Conservation (phyloP, 495 filamentous ascomycete genomes). For the Annulohypoxylon moriforme region DNA sequence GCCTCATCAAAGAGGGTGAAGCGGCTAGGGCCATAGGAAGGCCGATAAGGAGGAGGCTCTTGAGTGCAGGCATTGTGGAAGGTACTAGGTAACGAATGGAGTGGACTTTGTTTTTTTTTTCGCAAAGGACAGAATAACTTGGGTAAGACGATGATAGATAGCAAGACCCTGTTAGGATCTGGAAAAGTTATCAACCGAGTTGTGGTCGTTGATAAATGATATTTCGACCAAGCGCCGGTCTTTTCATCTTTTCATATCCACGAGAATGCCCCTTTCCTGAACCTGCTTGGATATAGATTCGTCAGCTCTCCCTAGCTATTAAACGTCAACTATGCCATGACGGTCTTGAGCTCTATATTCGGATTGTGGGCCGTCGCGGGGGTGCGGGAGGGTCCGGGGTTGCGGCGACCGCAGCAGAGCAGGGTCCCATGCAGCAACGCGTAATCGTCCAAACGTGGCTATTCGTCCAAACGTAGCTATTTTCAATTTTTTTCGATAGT, state of each 20-base stretch:
- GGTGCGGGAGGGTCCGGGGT: conserved; percentile 22
- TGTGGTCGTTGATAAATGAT: conserved; percentile 6
- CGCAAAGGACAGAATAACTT: not conserved
- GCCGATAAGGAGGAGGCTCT: conserved; percentile 33
- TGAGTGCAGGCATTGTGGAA: conserved; percentile 19
- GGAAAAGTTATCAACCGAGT: conserved; percentile 9
- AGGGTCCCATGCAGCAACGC: conserved; percentile 40
- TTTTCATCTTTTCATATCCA: conserved; percentile 30
- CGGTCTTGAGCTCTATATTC: conserved; percentile 30
- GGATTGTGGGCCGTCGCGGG: conserved; percentile 31
- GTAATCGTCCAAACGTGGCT: conserved; percentile 24
- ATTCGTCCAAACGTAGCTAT: conserved; percentile 10
- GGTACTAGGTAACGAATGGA: not conserved
- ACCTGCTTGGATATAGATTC: conserved; percentile 18
- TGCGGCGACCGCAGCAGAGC: conserved; percentile 14
- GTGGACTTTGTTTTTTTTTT: not conserved
- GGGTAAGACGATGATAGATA: not conserved
- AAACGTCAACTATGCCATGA: conserved; percentile 8
- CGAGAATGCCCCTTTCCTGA: not conserved
- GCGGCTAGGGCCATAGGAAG: conserved; percentile 22
- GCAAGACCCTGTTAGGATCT: conserved; percentile 1
- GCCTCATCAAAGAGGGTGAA: conserved; percentile 10
- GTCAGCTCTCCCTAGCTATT: conserved; percentile 24
- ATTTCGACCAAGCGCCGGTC: conserved; percentile 7
- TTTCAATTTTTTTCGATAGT: conserved; percentile 4